A percentile compares a stretch with the other conserved stretches of the same genome.
phyloP scores from a whole-genome alignment of 345 rosid species.

The Reutealis trisperma region DNA sequence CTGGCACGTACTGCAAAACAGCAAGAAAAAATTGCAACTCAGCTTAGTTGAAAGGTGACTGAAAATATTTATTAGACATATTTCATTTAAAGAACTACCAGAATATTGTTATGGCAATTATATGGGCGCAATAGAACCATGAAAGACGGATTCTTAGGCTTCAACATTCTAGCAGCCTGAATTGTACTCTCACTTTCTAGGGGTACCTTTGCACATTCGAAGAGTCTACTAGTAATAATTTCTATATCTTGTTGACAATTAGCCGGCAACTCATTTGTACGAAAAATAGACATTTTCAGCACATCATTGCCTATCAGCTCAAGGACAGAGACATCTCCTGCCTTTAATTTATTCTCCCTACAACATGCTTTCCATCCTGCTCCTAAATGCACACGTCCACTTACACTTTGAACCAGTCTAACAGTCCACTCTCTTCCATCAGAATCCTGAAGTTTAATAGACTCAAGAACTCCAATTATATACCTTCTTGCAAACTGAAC shows the following conservation, averaged over 20 bases:
- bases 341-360: slow-evolving; percentile 3
- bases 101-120: slow-evolving; percentile 17
- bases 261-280: background rate
- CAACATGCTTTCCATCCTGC: slow-evolving; percentile 23
- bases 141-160: slow-evolving; percentile 44
- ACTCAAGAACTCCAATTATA: background rate
- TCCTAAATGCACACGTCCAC: background rate
- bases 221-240: slow-evolving; percentile 3
- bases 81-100: slow-evolving; percentile 13
- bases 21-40: background rate
- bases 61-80: background rate
- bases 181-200: slow-evolving; percentile 40
- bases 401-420: background rate
- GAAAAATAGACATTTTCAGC: slow-evolving; percentile 11
- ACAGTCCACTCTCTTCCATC: slow-evolving; percentile 21
- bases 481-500: slow-evolving; percentile 7
- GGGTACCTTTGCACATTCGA: slow-evolving; percentile 21
- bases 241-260: slow-evolving; percentile 24
- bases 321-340: slow-evolving; percentile 24
- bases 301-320: slow-evolving; percentile 14
- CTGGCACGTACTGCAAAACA: slow-evolving; percentile 29
- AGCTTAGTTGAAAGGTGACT: background rate
- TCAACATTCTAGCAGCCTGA: slow-evolving; percentile 32
- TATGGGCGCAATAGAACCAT: slow-evolving; percentile 31
- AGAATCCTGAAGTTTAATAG: slow-evolving; percentile 25